These are phyloP conservation scores for Penicillium herquei DNA, from an alignment of 495 filamentous ascomycete species.

Conservation along the genomic window DNA sequence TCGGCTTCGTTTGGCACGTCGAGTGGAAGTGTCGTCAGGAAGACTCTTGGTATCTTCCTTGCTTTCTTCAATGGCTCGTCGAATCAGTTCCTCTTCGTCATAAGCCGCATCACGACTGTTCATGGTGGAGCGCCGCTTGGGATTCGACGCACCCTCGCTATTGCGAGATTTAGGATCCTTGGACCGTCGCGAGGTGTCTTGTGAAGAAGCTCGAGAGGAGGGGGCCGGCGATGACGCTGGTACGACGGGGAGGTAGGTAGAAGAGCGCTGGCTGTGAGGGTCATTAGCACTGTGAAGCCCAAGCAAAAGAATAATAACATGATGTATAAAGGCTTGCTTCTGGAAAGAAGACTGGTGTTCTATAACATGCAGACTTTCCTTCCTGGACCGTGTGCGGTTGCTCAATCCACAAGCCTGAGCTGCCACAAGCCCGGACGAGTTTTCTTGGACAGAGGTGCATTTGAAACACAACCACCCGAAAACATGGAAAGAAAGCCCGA, in stretches of 20 bases:
- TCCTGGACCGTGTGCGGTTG: not conserved
- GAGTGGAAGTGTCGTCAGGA: constrained; percentile 47
- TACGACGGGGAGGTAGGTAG: constrained; percentile 65
- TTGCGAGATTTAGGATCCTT: constrained; percentile 48
- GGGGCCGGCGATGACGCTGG: constrained; percentile 42
- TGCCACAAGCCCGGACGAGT: not conserved
- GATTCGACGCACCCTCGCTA: constrained; percentile 44
- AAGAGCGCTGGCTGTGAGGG: constrained; percentile 57
- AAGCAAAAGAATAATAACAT: not conserved
- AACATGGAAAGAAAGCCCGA: constrained; percentile 13
- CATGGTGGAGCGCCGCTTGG: constrained; percentile 92
- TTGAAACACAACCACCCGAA: constrained; percentile 6
- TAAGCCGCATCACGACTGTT: constrained; percentile 95
- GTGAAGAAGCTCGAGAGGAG: constrained; percentile 44
- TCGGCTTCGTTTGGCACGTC: constrained; percentile 76
- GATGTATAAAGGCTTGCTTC: not conserved
- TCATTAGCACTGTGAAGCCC: constrained; percentile 25
- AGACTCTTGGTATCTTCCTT: constrained; percentile 63
- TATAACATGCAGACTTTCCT: not conserved
- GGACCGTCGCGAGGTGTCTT: constrained; percentile 45
- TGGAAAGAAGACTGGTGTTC: not conserved
- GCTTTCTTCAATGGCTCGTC: constrained; percentile 91
- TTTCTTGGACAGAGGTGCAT: not conserved
- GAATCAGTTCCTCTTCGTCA: constrained; percentile 88
- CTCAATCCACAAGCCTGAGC: not conserved